A percentile compares a stretch with the other conserved stretches of the same genome.
phyloP scores from a whole-genome alignment of 1,284 basidiomycete species.

The Ceratobasidium theobromae region DNA sequence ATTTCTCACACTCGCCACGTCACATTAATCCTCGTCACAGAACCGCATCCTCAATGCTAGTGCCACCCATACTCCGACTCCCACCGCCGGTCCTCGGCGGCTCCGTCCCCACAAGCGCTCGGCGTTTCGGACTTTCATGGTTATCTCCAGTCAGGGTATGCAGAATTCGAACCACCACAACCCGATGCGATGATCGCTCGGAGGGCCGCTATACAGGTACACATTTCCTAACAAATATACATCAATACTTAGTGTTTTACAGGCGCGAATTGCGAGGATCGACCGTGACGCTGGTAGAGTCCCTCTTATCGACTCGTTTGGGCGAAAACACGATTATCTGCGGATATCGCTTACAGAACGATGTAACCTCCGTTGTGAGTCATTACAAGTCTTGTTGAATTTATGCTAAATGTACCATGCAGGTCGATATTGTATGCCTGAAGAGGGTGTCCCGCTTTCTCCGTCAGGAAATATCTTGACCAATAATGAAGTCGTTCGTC shows the following conservation, averaged over 20 bases:
- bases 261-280: slow-evolving; percentile 57
- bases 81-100: too few relatives aligned
- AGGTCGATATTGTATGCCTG: slow-evolving; percentile 93
- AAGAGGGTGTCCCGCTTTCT: slow-evolving; percentile 74
- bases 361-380: slow-evolving; percentile 82
- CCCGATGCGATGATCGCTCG: slow-evolving; percentile 20
- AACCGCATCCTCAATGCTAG: too few relatives aligned
- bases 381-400: not conserved
- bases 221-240: not conserved
- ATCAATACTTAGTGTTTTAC: not conserved
- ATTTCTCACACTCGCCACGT: too few relatives aligned
- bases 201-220: slow-evolving; percentile 14
- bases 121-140: slow-evolving; percentile 21
- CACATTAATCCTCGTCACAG: too few relatives aligned
- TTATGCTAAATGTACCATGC: slow-evolving; percentile 12
- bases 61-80: too few relatives aligned
- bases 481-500: slow-evolving; percentile 71
- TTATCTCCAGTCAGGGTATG: not conserved
- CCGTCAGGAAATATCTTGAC: slow-evolving; percentile 69
- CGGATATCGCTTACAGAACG: slow-evolving; percentile 83
- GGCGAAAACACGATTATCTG: slow-evolving; percentile 75
- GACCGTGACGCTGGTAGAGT: slow-evolving; percentile 48
- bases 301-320: slow-evolving; percentile 66
- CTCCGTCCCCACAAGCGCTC: slow-evolving; percentile 5
- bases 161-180: not conserved